A percentile compares a stretch with the other conserved stretches of the same genome.
These are phyloP conservation scores for Phytophthora sp. DNA, from an alignment of 352 stramenopile species.

Conservation along the genomic window DNA sequence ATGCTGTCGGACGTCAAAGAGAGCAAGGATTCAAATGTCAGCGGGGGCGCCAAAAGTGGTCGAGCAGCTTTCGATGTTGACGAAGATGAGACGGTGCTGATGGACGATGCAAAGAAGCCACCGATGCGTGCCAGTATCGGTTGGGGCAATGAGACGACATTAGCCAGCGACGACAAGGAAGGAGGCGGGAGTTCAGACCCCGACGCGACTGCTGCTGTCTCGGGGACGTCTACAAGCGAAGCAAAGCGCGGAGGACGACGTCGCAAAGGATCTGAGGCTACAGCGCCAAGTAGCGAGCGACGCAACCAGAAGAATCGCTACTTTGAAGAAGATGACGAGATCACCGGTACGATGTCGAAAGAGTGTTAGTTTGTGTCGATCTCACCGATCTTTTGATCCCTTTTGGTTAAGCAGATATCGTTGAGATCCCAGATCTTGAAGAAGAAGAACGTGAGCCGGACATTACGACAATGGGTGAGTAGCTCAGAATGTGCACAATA, in stretches of 20 bases:
- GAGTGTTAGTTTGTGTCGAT: neutral
- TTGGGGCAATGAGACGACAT: slow-evolving; percentile 51
- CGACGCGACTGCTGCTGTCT: slow-evolving; percentile 11
- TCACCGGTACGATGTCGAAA: slow-evolving; percentile 41
- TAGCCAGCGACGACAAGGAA: slow-evolving; percentile 40
- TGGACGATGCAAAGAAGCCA: slow-evolving; percentile 52
- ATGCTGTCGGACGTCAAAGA: slow-evolving; percentile 37
- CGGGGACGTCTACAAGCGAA: slow-evolving; percentile 35
- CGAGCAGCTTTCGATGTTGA: slow-evolving; percentile 55
- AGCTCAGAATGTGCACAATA: too few species aligned
- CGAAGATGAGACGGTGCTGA: slow-evolving; percentile 47
- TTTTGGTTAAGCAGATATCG: slow-evolving; percentile 53
- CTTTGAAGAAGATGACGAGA: slow-evolving; percentile 77
- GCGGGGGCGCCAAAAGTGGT: slow-evolving; percentile 23
- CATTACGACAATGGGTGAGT: slow-evolving; percentile 58
- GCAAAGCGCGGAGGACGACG: slow-evolving; percentile 60
- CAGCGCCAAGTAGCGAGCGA: slow-evolving; percentile 15
- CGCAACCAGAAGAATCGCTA: slow-evolving; percentile 75
- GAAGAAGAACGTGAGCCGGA: slow-evolving; percentile 82
- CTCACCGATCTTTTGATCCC: neutral
- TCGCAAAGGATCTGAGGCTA: slow-evolving; percentile 59
- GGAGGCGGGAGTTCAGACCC: slow-evolving; percentile 17
- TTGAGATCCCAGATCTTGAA: slow-evolving; percentile 83
- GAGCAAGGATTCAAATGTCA: slow-evolving; percentile 30
- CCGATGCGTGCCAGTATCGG: slow-evolving; percentile 68